Conservation (phyloP, 768 basidiomycete species). For the Xerocomellus dryophilus region DNA sequence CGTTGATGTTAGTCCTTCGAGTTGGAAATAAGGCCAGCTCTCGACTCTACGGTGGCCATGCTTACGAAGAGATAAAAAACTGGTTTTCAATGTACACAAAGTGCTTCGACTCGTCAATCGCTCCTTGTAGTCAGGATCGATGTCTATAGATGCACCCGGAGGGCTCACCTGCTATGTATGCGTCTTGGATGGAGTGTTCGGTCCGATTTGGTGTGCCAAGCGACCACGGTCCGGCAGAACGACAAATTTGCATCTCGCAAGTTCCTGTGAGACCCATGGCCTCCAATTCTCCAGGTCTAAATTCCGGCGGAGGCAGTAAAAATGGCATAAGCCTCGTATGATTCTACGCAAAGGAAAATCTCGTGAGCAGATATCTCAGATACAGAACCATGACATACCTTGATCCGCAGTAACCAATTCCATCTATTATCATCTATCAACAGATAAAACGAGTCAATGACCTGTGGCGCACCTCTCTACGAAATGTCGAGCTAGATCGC, state of each 20-base stretch:
- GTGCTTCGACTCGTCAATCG: slow-evolving; percentile 90
- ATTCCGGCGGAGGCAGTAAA: slow-evolving; percentile 90
- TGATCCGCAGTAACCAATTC: slow-evolving; percentile 92
- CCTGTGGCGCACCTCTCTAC: slow-evolving; percentile 64
- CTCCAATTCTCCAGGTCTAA: slow-evolving; percentile 73
- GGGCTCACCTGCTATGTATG: slow-evolving; percentile 77
- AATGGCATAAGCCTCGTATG: slow-evolving; percentile 92
- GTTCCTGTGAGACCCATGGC: slow-evolving; percentile 87
- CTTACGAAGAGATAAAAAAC: slow-evolving; percentile 87
- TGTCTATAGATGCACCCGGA: neutral
- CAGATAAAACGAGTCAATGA: neutral
- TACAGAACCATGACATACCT: slow-evolving; percentile 47
- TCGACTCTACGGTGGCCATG: neutral
- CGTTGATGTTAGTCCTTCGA: slow-evolving; percentile 79
- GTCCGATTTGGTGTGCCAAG: slow-evolving; percentile 81
- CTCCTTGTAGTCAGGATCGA: slow-evolving; percentile 37
- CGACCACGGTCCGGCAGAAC: slow-evolving; percentile 95
- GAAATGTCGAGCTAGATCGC: slow-evolving; percentile 93
- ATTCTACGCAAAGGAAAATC: slow-evolving; percentile 50
- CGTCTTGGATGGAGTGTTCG: slow-evolving; percentile 93
- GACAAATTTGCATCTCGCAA: slow-evolving; percentile 95
- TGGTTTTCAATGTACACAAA: slow-evolving; percentile 99
- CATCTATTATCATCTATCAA: slow-evolving; percentile 51
- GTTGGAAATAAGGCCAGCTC: neutral
- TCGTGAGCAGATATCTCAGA: neutral